phyloP scores from a whole-genome alignment of 371 early-diverging fungal species.

The Nosema granulosis region DNA sequence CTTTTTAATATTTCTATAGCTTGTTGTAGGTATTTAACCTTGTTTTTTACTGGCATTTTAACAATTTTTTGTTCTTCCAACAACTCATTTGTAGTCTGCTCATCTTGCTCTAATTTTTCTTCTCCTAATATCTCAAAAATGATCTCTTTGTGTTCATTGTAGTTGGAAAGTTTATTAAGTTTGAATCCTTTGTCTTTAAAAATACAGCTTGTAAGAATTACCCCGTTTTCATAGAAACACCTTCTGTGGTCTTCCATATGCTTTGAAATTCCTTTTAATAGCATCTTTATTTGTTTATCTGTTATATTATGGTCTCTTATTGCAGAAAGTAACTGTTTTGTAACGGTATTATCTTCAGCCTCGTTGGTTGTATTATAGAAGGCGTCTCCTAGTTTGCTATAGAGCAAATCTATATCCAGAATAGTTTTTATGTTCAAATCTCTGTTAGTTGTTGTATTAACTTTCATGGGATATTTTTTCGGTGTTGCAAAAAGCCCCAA shows the following conservation, averaged over 20 bases:
- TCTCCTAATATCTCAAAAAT: neutral
- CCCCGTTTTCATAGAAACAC: neutral
- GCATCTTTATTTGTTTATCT: neutral
- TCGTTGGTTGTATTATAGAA: neutral
- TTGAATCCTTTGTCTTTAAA: slow-evolving; percentile 6
- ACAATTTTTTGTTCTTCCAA: neutral
- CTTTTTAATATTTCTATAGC: slow-evolving; percentile 11
- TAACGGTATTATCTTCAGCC: neutral
- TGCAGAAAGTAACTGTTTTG: neutral
- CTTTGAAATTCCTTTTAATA: slow-evolving; percentile 17
- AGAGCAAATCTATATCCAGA: too few relatives aligned
- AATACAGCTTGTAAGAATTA: slow-evolving; percentile 1
- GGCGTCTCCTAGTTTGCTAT: neutral
- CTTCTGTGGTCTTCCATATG: neutral
- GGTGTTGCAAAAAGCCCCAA: neutral
- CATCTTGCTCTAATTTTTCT: neutral
- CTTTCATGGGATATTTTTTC: neutral
- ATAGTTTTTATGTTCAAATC: neutral
- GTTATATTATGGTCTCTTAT: neutral
- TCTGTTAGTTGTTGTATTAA: neutral
- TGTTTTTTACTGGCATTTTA: neutral
- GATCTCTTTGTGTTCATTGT: neutral
- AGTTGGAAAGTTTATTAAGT: neutral
- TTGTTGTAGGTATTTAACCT: slow-evolving; percentile 12
- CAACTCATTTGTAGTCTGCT: neutral